Evolutionary conservation across 78 protist species (phyloP), one percentile per base, ranked within the genome.

Genomic region (Dictyostelium firmibasis): DNA sequence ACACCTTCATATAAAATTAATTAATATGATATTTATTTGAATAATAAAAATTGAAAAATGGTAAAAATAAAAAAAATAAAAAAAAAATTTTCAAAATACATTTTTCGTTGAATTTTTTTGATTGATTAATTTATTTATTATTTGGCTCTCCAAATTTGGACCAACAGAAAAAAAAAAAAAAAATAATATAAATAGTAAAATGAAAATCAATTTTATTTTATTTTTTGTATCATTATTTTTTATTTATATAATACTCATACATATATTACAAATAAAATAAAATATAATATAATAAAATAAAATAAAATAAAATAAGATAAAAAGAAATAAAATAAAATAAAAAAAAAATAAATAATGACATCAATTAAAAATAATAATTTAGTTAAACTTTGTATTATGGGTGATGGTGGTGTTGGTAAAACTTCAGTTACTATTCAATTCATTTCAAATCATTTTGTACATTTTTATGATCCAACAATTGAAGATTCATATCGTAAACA

Each of bases 401-500:
- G 93, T 78, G 93, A 87, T 53, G 92, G 92, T 75, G 91, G 91
- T 85, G 72, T 25, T 23, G 72, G 72, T 60, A 60, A 76, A 74
- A 88, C 94, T 0, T 25, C 87, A 9, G 20, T 88, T 20, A 81
- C 82, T 13, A 81, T 69, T 44, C 94, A 88, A 77, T 77, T 41
- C 1, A 43, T 57, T 57, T 78, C 75, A 7, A 84, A 84, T 50
- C 79, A 93, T 36, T 97, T 95, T 38, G 95, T 93, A 10, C 81
- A 91, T 43, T 86, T 95, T 75, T 99, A 98, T 57, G 99, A 99
- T 64, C 99, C 99, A 38, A 98, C 99, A 44, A 99, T 99, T 29
- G 99, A 98, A 64, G 99, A 99, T 60, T 38, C 95, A 3, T 98
- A 99, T 89, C 60, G 99, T n/a, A 99, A 98, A 94, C 99, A 99